phyloP scores from a whole-genome alignment of 768 basidiomycete species.

The Agrocybe chaxingu region DNA sequence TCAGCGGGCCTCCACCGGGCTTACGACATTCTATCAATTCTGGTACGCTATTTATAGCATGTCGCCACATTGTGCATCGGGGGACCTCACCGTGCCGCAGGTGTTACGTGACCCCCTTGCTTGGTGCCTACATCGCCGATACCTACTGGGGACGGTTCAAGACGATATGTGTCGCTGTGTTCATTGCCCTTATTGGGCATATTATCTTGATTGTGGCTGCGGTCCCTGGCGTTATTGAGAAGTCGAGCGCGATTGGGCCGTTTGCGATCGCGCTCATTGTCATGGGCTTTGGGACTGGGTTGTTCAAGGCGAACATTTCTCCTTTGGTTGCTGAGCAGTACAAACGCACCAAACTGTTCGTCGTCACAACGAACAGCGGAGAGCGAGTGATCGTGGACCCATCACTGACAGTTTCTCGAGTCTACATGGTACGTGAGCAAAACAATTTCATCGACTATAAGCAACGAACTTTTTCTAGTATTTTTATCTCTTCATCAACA shows the following conservation, averaged over 20 bases:
- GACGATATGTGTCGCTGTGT: slow-evolving; percentile 64
- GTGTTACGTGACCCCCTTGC: slow-evolving; percentile 64
- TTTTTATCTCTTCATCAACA: slow-evolving; percentile 72
- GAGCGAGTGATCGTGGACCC: slow-evolving; percentile 80
- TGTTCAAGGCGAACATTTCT: slow-evolving; percentile 77
- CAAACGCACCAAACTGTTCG: slow-evolving; percentile 48
- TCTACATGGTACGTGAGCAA: slow-evolving; percentile 80
- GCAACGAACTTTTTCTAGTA: slow-evolving; percentile 29
- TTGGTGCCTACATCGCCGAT: slow-evolving; percentile 74
- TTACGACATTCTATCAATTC: slow-evolving; percentile 70
- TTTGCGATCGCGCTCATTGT: slow-evolving; percentile 62
- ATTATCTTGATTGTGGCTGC: slow-evolving; percentile 64
- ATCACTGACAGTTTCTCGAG: slow-evolving; percentile 56
- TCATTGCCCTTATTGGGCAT: slow-evolving; percentile 63
- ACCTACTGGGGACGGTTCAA: slow-evolving; percentile 72
- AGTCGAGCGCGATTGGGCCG: slow-evolving; percentile 43
- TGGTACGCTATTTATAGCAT: slow-evolving; percentile 37
- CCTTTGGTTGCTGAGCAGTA: slow-evolving; percentile 81
- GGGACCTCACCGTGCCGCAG: slow-evolving; percentile 24
- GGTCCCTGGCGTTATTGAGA: slow-evolving; percentile 62
- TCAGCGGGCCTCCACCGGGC: slow-evolving; percentile 69
- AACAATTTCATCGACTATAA: too few species aligned
- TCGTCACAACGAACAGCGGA: slow-evolving; percentile 46
- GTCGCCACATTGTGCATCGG: neutral
- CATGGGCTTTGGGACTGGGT: slow-evolving; percentile 59